Evolutionary conservation across 78 protist species (phyloP), one percentile per base, ranked within the genome.

Genomic region (Guillardia theta): DNA sequence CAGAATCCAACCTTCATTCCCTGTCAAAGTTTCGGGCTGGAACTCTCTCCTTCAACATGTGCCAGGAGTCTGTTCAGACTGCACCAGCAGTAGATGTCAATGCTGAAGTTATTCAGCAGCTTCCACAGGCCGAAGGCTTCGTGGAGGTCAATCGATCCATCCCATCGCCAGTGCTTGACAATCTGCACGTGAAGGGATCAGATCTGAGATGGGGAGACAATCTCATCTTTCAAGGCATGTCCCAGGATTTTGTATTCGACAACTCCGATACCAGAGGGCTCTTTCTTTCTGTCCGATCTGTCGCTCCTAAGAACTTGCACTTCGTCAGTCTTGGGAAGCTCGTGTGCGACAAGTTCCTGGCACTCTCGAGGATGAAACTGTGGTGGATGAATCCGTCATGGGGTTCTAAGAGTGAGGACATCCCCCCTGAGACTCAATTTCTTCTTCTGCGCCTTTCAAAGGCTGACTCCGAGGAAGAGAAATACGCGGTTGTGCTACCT

Each of bases 361-460:
- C 83, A 33, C 36, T 36, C 83, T 70, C 83, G 22, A 36, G 83
- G 27, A 36, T 36, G 41, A 70, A 70, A 6, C 83, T 70, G 6
- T 70, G 83, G 83, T 70, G 83, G 83, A 70, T 70, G 83, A 70
- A 12, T 1, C 83, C 83, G 83, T 70, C 83, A 43, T 70, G 83
- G 83, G 83, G 83, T 3, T 0, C 0, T 3, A 33, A 15, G 1
- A 24, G 45, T 24, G 4, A 15, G 27, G 22, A 70, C 41, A 24
- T 70, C 41, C 83, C 83, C 1, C 15, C 83, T 9, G 83, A 92
- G 83, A 92, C 94, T 6, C 94, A 92, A 62, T n/a, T 92, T 6
- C 27, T 58, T 6, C 70, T 58, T 6, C 27, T 24, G 39, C 2
- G 27, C 21, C n/a, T n/a, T n/a, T 27, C 70, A 3, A 8, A 58